Conservation (phyloP, 164 flowering plant species). For the Dillenia suffruticosa region DNA sequence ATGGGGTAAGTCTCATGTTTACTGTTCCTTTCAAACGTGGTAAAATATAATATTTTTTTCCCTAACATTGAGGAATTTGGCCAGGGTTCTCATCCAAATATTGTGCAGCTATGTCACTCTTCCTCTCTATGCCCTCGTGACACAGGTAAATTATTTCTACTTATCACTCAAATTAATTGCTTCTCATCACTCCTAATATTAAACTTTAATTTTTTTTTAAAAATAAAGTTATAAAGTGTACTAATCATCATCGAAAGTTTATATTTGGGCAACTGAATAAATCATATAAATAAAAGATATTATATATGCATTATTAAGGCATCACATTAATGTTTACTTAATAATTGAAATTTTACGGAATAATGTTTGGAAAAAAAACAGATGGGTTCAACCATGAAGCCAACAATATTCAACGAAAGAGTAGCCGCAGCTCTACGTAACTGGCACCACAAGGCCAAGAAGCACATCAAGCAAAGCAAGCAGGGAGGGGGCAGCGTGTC, state of each 20-base stretch:
- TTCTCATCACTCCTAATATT: too few species aligned
- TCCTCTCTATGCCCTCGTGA: slow-evolving; percentile 84
- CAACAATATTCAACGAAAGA: slow-evolving; percentile 70
- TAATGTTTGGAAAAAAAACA: slow-evolving; percentile 16
- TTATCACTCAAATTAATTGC: too few species aligned
- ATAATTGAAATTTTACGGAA: background rate
- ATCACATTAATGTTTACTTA: background rate
- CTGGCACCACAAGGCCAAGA: slow-evolving; percentile 73
- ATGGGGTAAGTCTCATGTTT: slow-evolving; percentile 51
- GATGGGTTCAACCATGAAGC: slow-evolving; percentile 88
- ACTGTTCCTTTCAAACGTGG: too few species aligned
- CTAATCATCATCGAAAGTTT: too few species aligned
- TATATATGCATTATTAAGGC: background rate
- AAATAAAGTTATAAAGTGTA: too few species aligned
- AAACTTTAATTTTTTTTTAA: too few species aligned
- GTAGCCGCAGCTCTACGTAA: slow-evolving; percentile 50
- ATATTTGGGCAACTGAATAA: background rate
- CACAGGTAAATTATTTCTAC: slow-evolving; percentile 44
- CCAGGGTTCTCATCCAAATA: slow-evolving; percentile 50
- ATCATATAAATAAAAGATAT: background rate
- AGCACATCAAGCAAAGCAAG: slow-evolving; percentile 27
- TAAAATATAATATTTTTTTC: too few species aligned
- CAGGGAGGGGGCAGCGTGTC: slow-evolving; percentile 10
- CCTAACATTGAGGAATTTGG: background rate
- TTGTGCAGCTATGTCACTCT: slow-evolving; percentile 84